Base-by-base conservation (phyloP, 768 basidiomycete genomes). In the Pilatotrama ljubarskyi region DNA sequence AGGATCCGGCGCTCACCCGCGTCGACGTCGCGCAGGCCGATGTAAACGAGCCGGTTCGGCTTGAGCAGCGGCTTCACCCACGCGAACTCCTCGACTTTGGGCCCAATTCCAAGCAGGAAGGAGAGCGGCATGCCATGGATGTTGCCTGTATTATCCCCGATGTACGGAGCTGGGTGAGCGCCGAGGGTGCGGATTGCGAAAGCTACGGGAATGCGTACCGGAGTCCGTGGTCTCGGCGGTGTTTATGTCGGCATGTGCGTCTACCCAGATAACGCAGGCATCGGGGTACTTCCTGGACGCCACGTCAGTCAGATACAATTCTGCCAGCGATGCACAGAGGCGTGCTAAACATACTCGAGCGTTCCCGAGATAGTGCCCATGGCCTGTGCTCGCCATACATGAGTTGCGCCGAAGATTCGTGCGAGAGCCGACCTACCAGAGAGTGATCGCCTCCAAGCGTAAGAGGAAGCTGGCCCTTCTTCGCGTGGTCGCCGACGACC, bases 101-200 rank as follows among this genome's bases (percentile, higher is more conserved):
- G 65, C 38, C 74, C 76, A 35, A 79, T 63, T 72, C 82, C 73
- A 74, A 92, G 72, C 50, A 99, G 84, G 84, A 98, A 98, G 5
- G 97, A 93, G 43, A 98, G 84, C 20, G 97, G 97, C 89, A 97
- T 98, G 62, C 97, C 97, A 75, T 99, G 97, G 46, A 99, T 88
- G 75, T 98, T 98, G 29, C 96, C 96, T 83, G 70, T 35, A 37
- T 35, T 0, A 29, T 0, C 40, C 5, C 2, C 14, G 35, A 44
- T 38, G 47, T 7, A 14, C 18, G 50, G 43, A 29, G 18, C 2
- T 36, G 25, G 3, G 40, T 51, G 6, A 25, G 41, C 38, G 37
- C 13, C 10, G 22, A 37, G 40, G n/a, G 17, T 13, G 29, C 24
- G 20, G 41, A 32, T 5, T 32, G 29, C 29, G 13, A 37, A 29